Percentiles rank a stretch among this genome's conserved stretches.
These are phyloP conservation scores for Tinospora cordifolia DNA, from an alignment of 164 flowering plant species.

Conservation along the genomic window DNA sequence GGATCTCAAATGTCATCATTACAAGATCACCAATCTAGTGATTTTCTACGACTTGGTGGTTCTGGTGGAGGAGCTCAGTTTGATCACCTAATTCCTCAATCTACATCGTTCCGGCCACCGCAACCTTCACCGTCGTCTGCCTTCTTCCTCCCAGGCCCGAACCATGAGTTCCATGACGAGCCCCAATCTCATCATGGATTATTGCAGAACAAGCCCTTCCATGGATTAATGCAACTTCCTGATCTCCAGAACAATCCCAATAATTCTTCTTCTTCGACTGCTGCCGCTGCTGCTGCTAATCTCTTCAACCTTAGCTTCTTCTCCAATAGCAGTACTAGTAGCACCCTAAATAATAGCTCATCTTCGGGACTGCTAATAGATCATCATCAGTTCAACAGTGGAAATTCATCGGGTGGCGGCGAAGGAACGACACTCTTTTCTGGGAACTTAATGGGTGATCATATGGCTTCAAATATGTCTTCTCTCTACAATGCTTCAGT, in stretches of 20 bases:
- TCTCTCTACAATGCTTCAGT: slow-evolving; percentile 29
- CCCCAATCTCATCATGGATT: slow-evolving; percentile 28
- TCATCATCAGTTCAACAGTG: slow-evolving; percentile 33
- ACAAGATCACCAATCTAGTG: slow-evolving; percentile 31
- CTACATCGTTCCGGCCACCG: slow-evolving; percentile 27
- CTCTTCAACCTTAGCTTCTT: slow-evolving; percentile 54
- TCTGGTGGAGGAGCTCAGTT: slow-evolving; percentile 28
- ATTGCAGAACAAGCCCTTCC: slow-evolving; percentile 35
- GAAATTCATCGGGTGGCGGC: slow-evolving; percentile 16
- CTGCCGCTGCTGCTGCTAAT: slow-evolving; percentile 24
- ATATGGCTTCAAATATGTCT: slow-evolving; percentile 23
- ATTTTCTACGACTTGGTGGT: slow-evolving; percentile 41
- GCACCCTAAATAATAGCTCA: slow-evolving; percentile 21
- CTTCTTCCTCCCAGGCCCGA: slow-evolving; percentile 29
- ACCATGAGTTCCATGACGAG: slow-evolving; percentile 34
- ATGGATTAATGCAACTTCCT: slow-evolving; percentile 59
- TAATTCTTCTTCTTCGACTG: slow-evolving; percentile 20
- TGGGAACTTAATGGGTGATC: slow-evolving; percentile 29
- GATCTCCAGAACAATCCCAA: slow-evolving; percentile 37
- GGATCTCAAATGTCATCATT: slow-evolving; percentile 36
- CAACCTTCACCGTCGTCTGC: slow-evolving; percentile 21
- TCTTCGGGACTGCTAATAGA: slow-evolving; percentile 28
- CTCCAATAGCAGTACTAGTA: slow-evolving; percentile 27
- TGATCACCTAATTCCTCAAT: slow-evolving; percentile 33
- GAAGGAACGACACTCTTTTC: slow-evolving; percentile 33